Base-by-base conservation (phyloP, 805 yeast species). In the Candida michaelii region DNA sequence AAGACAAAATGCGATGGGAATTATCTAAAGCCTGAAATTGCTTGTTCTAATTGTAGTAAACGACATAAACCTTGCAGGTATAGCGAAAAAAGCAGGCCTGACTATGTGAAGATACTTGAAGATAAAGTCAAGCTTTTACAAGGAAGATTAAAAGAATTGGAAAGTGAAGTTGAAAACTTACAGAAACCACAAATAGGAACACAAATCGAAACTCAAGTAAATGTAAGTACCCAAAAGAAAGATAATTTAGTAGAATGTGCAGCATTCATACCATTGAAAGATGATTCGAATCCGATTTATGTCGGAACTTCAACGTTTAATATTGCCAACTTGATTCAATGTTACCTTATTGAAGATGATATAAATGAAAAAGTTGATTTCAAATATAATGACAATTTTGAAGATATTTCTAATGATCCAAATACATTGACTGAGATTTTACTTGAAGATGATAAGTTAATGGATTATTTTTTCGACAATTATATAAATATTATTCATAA, bases 191-290 rank as follows among this genome's bases (percentile, higher is more conserved):
- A n/a, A n/a, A n/a, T n/a, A n/a, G n/a, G n/a, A n/a, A n/a, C n/a
- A n/a, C n/a, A n/a, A n/a, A n/a, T n/a, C n/a, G n/a, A n/a, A n/a
- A n/a, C n/a, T n/a, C n/a, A n/a, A n/a, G n/a, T n/a, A n/a, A n/a
- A n/a, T n/a, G n/a, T n/a, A n/a, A n/a, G n/a, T n/a, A n/a, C n/a
- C n/a, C n/a, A n/a, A n/a, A n/a, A n/a, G n/a, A n/a, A 17, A 34
- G 24, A 35, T 17, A 39, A 34, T 30, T n/a, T 43, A 5, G 23
- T 43, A 5, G 40, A 43, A 16, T 39, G 30, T 23, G 43, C 46
- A 18, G 46, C 46, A 7, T 39, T 33, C 14, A 38, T 43, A 15
- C 46, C 46, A 4, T 34, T 43, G 31, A 43, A 32, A n/a, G 32
- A 32, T 32, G 42, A 43, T 29, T n/a, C 37, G 3, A 24, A 19